A percentile compares a stretch with the other conserved stretches of the same genome.
Conservation (phyloP, 2,329 filamentous ascomycete genomes). For the Alternaria ethzedia region DNA sequence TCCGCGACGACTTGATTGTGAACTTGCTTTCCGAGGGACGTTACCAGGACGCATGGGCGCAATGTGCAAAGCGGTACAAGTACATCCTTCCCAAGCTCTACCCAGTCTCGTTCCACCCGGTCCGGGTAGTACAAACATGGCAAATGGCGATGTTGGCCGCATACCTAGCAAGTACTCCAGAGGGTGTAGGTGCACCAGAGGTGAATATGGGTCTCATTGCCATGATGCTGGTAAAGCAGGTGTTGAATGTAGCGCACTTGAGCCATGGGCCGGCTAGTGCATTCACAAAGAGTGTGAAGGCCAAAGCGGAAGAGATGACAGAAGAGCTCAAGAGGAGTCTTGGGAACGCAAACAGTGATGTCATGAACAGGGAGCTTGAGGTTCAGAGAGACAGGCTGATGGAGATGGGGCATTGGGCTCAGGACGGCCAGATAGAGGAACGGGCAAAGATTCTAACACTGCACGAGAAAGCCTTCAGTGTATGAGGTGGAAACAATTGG, state of each 20-base stretch:
- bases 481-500: neutral
- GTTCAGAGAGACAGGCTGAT: constrained; percentile 33
- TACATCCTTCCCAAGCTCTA: constrained; percentile 60
- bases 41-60: constrained; percentile 57
- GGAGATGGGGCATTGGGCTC: constrained; percentile 39
- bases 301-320: constrained; percentile 46
- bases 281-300: constrained; percentile 50
- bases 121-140: constrained; percentile 60
- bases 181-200: constrained; percentile 33
- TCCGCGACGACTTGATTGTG: constrained; percentile 62
- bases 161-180: constrained; percentile 36
- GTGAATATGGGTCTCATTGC: constrained; percentile 53
- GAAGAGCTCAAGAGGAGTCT: constrained; percentile 26
- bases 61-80: constrained; percentile 60
- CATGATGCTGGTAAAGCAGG: constrained; percentile 52
- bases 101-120: constrained; percentile 57
- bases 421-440: constrained; percentile 1
- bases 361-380: constrained; percentile 34
- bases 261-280: constrained; percentile 53
- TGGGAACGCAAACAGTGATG: constrained; percentile 27
- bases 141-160: constrained; percentile 48
- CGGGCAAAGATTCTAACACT: neutral
- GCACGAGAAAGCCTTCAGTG: constrained; percentile 8
- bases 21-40: constrained; percentile 53
- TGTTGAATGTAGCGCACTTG: constrained; percentile 46